Evolutionary conservation across 2,329 filamentous ascomycete genomes (phyloP).

Genomic region (Scolecobasidium constrictum): DNA sequence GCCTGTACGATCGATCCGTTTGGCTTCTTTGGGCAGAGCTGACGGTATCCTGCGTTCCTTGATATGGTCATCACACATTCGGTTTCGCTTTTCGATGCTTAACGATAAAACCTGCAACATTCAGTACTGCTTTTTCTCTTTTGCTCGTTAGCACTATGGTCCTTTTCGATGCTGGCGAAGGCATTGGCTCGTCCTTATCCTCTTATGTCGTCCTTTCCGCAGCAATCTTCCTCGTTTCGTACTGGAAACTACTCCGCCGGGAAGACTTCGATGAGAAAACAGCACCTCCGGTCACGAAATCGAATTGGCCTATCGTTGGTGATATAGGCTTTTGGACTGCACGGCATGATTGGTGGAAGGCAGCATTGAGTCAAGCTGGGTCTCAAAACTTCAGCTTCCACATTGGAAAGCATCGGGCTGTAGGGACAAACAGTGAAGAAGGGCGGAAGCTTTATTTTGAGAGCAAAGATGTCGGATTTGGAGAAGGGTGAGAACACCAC

Average conservation of each 20-base stretch:
- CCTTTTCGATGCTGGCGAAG: too few relatives aligned
- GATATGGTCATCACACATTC: too few relatives aligned
- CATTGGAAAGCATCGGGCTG: constrained; percentile 33
- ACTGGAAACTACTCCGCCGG: neutral
- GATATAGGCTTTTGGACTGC: constrained; percentile 2
- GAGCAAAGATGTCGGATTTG: constrained; percentile 31
- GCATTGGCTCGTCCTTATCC: too few relatives aligned
- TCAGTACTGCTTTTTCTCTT: too few relatives aligned
- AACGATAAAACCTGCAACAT: too few relatives aligned
- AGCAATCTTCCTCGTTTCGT: neutral
- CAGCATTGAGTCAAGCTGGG: constrained; percentile 29
- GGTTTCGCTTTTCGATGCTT: too few relatives aligned
- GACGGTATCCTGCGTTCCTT: too few relatives aligned
- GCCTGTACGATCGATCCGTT: too few relatives aligned
- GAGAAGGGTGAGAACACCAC: constrained; percentile 35
- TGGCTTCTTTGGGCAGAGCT: too few relatives aligned
- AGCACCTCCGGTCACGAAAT: neutral
- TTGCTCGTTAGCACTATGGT: too few relatives aligned
- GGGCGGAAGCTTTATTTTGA: constrained; percentile 36
- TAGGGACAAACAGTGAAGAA: constrained; percentile 34
- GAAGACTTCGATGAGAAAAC: neutral
- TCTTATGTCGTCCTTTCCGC: neutral
- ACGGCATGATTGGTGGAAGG: constrained; percentile 17
- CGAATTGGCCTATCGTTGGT: constrained; percentile 1
- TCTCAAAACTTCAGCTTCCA: constrained; percentile 37